A percentile compares a stretch with the other conserved stretches of the same genome.
Conservation (phyloP, 805 yeast genomes). For the Lachancea sp. region DNA sequence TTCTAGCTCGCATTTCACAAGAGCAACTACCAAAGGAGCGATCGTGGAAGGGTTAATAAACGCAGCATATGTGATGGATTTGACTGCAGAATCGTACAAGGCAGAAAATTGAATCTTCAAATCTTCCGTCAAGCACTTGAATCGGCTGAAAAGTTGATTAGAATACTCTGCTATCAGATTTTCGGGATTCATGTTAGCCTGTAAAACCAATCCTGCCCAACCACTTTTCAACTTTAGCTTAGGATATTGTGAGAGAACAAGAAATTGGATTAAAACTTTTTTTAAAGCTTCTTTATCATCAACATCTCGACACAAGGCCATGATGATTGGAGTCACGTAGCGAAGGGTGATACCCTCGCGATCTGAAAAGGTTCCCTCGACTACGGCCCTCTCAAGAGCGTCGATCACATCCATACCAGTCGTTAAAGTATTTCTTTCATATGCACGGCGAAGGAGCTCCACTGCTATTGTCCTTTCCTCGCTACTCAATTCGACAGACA, state of each 20-base stretch:
- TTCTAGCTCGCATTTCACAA: slow-evolving; percentile 41
- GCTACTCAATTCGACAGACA: slow-evolving; percentile 37
- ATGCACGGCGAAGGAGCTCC: slow-evolving; percentile 30
- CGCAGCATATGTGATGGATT: slow-evolving; percentile 45
- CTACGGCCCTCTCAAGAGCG: slow-evolving; percentile 33
- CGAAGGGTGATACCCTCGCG: slow-evolving; percentile 24
- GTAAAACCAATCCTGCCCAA: slow-evolving; percentile 74
- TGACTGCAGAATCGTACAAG: slow-evolving; percentile 40
- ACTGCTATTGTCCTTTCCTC: slow-evolving; percentile 34
- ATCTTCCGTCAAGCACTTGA: slow-evolving; percentile 17
- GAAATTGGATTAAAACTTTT: slow-evolving; percentile 34
- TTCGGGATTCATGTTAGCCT: slow-evolving; percentile 60
- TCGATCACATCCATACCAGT: slow-evolving; percentile 41
- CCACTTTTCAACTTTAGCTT: slow-evolving; percentile 40
- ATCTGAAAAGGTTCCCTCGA: slow-evolving; percentile 10
- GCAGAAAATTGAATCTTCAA: slow-evolving; percentile 18
- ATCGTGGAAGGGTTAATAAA: slow-evolving; percentile 55
- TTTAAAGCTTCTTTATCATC: slow-evolving; percentile 24
- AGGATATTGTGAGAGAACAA: slow-evolving; percentile 42
- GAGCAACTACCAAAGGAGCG: slow-evolving; percentile 43
- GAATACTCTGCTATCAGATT: slow-evolving; percentile 37
- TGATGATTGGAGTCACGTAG: slow-evolving; percentile 34
- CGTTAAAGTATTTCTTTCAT: slow-evolving; percentile 32
- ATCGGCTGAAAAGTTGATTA: slow-evolving; percentile 16
- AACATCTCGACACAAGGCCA: slow-evolving; percentile 32